Evolutionary conservation across 768 basidiomycete species (phyloP).

Genomic region (Lentinus brumalis): DNA sequence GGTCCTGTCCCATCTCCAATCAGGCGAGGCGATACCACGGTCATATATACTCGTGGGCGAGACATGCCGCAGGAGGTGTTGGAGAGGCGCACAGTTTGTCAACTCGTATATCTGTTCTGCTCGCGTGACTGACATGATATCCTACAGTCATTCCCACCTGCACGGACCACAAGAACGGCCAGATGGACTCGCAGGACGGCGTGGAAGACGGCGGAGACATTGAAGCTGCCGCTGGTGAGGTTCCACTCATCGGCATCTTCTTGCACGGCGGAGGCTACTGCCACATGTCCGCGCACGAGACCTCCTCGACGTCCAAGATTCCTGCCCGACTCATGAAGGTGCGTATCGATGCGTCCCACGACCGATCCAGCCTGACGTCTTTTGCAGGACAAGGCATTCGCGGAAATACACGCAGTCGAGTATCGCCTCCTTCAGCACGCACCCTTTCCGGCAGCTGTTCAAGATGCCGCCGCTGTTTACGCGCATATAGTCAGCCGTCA

Average conservation of each 20-base stretch:
- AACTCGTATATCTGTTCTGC: not conserved
- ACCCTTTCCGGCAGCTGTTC: slow-evolving; percentile 54
- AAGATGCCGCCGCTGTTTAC: slow-evolving; percentile 55
- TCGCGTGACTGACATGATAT: not conserved
- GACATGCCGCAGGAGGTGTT: too few relatives aligned
- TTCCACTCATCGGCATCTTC: slow-evolving; percentile 48
- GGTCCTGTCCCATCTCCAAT: too few relatives aligned
- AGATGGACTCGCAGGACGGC: slow-evolving; percentile 1
- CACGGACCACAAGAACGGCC: not conserved
- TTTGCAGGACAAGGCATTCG: slow-evolving; percentile 33
- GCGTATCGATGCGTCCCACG: not conserved
- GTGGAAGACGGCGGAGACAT: slow-evolving; percentile 24
- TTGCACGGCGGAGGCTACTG: slow-evolving; percentile 59
- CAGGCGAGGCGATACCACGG: too few relatives aligned
- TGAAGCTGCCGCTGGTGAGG: slow-evolving; percentile 28
- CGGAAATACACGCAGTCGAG: slow-evolving; percentile 46
- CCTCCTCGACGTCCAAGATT: slow-evolving; percentile 47
- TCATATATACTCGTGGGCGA: too few relatives aligned
- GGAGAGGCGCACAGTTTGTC: not conserved
- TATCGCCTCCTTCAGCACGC: slow-evolving; percentile 55
- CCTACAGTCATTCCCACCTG: slow-evolving; percentile 9
- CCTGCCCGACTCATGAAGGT: slow-evolving; percentile 50
- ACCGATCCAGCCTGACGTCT: not conserved
- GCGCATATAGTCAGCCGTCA: slow-evolving; percentile 42
- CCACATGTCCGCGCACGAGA: slow-evolving; percentile 59